These are phyloP conservation scores for Xylariales sp. DNA, from an alignment of 2,329 filamentous ascomycete genomes.

Conservation along the genomic window DNA sequence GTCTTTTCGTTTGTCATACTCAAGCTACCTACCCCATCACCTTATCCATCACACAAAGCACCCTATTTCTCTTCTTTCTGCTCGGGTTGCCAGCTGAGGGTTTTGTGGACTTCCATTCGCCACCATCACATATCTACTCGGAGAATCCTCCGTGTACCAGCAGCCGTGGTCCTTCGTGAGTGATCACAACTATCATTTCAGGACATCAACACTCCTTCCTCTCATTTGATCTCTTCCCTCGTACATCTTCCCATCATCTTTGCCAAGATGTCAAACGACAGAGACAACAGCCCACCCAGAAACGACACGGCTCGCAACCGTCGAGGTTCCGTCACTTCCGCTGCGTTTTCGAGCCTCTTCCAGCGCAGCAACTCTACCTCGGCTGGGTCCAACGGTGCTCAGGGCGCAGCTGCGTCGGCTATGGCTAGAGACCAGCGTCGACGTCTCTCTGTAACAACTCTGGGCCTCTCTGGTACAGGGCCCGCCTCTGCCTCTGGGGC, in stretches of 20 bases:
- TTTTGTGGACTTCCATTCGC: no score
- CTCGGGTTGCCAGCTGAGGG: no score
- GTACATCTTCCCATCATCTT: no score
- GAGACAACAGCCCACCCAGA: slow-evolving; percentile 19
- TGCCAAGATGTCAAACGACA: slow-evolving; percentile 27
- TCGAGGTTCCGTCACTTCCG: slow-evolving; percentile 53
- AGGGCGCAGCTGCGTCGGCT: slow-evolving; percentile 19
- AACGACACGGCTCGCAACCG: slow-evolving; percentile 31
- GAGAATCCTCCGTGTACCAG: no score
- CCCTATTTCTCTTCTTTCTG: background rate
- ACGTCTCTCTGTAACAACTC: slow-evolving; percentile 68
- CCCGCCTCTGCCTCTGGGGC: slow-evolving; percentile 49
- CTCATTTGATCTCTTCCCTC: background rate
- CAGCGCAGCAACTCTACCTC: slow-evolving; percentile 50
- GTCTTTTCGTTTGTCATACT: slow-evolving; percentile 4
- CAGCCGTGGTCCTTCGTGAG: no score
- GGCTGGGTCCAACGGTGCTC: slow-evolving; percentile 26
- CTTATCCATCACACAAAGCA: background rate
- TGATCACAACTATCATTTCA: background rate
- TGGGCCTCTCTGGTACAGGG: slow-evolving; percentile 68
- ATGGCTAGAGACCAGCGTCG: slow-evolving; percentile 46
- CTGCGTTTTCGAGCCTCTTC: slow-evolving; percentile 55
- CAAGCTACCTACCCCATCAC: background rate
- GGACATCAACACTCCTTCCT: background rate
- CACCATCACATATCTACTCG: slow-evolving; percentile 8